Evolutionary conservation across 2,329 filamentous ascomycete species (phyloP).

Genomic region (Colletotrichum tanaceti): DNA sequence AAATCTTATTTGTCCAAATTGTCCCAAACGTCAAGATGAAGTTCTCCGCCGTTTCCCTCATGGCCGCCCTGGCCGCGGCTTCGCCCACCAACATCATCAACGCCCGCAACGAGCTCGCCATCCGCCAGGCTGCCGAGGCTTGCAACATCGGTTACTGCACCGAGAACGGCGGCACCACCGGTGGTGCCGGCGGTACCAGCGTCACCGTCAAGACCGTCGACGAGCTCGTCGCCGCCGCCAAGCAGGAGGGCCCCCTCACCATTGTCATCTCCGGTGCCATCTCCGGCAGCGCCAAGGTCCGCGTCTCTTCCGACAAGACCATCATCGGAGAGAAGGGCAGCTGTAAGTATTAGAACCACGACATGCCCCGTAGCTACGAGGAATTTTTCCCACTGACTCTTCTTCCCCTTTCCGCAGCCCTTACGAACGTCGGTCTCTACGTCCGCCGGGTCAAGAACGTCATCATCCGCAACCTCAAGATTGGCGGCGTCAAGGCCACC

Average conservation of each 20-base stretch:
- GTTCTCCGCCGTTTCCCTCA: slow-evolving; percentile 34
- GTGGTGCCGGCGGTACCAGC: slow-evolving; percentile 46
- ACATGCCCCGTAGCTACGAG: too few relatives aligned
- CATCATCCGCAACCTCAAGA: slow-evolving; percentile 67
- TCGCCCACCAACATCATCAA: slow-evolving; percentile 34
- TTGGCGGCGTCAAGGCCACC: slow-evolving; percentile 59
- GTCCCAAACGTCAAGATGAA: slow-evolving; percentile 35
- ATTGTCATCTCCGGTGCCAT: slow-evolving; percentile 48
- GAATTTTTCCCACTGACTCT: not conserved
- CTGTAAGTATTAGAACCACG: too few relatives aligned
- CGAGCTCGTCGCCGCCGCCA: slow-evolving; percentile 46
- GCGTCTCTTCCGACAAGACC: slow-evolving; percentile 55
- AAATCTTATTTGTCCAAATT: too few relatives aligned
- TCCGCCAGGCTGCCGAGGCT: slow-evolving; percentile 36
- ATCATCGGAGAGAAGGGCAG: slow-evolving; percentile 52
- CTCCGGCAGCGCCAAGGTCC: slow-evolving; percentile 43
- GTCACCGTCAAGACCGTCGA: slow-evolving; percentile 46
- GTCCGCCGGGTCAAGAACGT: slow-evolving; percentile 64
- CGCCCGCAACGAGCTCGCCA: slow-evolving; percentile 36
- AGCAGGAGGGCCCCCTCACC: slow-evolving; percentile 44
- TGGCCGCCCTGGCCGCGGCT: slow-evolving; percentile 38
- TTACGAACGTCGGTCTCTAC: slow-evolving; percentile 61
- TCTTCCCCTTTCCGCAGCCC: slow-evolving; percentile 41
- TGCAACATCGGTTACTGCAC: slow-evolving; percentile 50
- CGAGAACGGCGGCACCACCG: slow-evolving; percentile 48